These are phyloP conservation scores for Zasmidium angulare DNA, from an alignment of 2,329 filamentous ascomycete genomes.

Conservation along the genomic window DNA sequence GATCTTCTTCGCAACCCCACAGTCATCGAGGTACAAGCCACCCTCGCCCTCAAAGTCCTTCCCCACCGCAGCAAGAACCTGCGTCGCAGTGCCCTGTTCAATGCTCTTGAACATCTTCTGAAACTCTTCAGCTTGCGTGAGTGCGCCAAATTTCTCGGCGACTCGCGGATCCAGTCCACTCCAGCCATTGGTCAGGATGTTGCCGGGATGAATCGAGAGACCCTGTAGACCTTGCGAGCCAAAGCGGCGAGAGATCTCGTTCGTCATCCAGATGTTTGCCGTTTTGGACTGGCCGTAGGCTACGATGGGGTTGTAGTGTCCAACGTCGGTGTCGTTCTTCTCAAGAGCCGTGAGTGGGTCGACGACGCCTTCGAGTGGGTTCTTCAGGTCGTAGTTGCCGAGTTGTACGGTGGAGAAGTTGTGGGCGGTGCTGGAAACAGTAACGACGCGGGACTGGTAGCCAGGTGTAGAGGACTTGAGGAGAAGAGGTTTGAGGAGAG, in stretches of 20 bases:
- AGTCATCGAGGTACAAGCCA: conserved; percentile 49
- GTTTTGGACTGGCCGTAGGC: conserved; percentile 54
- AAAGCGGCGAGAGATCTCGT: conserved; percentile 52
- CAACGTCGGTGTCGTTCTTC: not conserved
- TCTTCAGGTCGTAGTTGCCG: conserved; percentile 2
- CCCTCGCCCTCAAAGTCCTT: conserved; percentile 40
- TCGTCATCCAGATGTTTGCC: conserved; percentile 55
- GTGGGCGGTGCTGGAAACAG: conserved; percentile 1
- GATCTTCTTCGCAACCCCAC: conserved; percentile 29
- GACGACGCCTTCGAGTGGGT: conserved; percentile 5
- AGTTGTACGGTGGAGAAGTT: not conserved
- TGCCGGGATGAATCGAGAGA: conserved; percentile 49
- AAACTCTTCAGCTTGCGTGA: not conserved
- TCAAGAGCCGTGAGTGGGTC: not conserved
- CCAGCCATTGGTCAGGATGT: conserved; percentile 32
- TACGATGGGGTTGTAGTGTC: not conserved
- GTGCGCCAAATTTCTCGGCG: conserved; percentile 8
- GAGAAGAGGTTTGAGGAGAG: conserved; percentile 49
- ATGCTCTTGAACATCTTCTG: conserved; percentile 18
- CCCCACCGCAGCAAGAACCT: conserved; percentile 45
- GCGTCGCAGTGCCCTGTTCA: conserved; percentile 51
- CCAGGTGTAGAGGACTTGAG: conserved; percentile 24
- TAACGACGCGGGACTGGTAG: conserved; percentile 20
- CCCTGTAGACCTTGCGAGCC: conserved; percentile 47
- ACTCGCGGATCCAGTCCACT: conserved; percentile 12